Percentiles rank a stretch among this genome's conserved stretches.
phyloP scores from a whole-genome alignment of 495 filamentous ascomycete species.

The Glonium stellatum region DNA sequence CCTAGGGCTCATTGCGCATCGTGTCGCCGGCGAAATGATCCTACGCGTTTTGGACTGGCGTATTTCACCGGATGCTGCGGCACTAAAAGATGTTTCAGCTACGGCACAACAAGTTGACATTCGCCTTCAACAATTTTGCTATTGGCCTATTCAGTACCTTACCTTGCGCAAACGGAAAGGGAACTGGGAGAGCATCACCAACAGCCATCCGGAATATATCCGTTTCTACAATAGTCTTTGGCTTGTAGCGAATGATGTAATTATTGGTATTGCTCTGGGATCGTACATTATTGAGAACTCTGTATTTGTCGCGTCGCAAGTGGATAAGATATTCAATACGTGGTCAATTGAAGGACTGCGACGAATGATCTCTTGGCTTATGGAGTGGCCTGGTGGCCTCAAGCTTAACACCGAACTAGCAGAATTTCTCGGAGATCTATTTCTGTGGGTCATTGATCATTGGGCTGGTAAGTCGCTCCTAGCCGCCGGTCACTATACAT shows the following conservation, averaged over 20 bases:
- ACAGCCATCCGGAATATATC: slow-evolving; percentile 95
- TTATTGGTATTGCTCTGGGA: slow-evolving; percentile 93
- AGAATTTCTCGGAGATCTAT: slow-evolving; percentile 85
- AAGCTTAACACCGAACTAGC: slow-evolving; percentile 96
- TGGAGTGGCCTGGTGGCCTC: slow-evolving; percentile 94
- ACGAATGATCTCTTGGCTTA: slow-evolving; percentile 88
- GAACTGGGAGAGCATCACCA: slow-evolving; percentile 93
- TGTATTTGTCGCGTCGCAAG: slow-evolving; percentile 72
- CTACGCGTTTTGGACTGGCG: slow-evolving; percentile 84
- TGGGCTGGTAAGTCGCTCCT: slow-evolving; percentile 63
- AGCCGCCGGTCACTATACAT: background rate
- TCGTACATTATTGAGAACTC: slow-evolving; percentile 97
- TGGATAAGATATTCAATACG: slow-evolving; percentile 65
- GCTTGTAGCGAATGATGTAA: slow-evolving; percentile 98
- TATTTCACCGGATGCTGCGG: slow-evolving; percentile 62
- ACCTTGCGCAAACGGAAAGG: slow-evolving; percentile 80
- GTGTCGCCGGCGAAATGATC: slow-evolving; percentile 71
- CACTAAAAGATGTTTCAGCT: slow-evolving; percentile 90
- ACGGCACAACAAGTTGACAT: slow-evolving; percentile 99
- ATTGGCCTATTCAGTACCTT: slow-evolving; percentile 95
- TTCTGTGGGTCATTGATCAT: slow-evolving; percentile 96
- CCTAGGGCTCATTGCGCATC: slow-evolving; percentile 69
- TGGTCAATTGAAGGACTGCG: slow-evolving; percentile 89
- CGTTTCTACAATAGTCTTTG: slow-evolving; percentile 98
- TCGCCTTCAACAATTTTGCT: slow-evolving; percentile 95